Evolutionary conservation across 192 early-diverging fungal genomes (phyloP).

Genomic region (Helicostylum pulchrum): DNA sequence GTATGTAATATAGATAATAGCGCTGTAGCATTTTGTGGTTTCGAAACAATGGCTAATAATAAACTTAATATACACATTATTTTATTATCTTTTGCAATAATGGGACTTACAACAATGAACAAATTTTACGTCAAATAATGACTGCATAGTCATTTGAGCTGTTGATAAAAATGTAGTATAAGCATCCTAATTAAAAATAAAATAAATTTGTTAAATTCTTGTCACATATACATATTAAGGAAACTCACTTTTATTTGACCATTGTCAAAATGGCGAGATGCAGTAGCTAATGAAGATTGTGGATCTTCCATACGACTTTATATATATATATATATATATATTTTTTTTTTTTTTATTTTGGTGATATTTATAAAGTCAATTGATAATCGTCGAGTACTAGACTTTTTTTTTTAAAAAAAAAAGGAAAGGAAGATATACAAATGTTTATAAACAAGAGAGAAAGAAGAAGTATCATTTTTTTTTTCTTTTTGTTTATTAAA

Average conservation of each 20-base stretch:
- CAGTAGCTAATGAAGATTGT: slow-evolving; percentile 12
- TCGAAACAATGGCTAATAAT: slow-evolving; percentile 13
- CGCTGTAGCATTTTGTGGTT: slow-evolving; percentile 7
- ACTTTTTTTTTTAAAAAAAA: no score
- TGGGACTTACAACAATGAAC: slow-evolving; percentile 13
- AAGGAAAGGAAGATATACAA: no score
- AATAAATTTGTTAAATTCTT: background rate
- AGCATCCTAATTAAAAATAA: slow-evolving; percentile 9
- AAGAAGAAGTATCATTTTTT: no score
- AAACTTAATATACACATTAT: no score
- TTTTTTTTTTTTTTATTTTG: background rate
- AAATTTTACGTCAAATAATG: slow-evolving; percentile 16
- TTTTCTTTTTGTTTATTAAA: no score
- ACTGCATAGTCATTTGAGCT: slow-evolving; percentile 2
- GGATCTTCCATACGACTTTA: slow-evolving; percentile 28
- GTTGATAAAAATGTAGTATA: slow-evolving; percentile 9
- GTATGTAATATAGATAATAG: slow-evolving; percentile 9
- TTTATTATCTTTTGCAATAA: no score
- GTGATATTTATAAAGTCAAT: no score
- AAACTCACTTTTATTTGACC: slow-evolving; percentile 32
- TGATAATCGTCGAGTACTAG: no score
- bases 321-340: no score
- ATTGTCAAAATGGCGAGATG: slow-evolving; percentile 22
- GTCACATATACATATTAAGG: background rate
- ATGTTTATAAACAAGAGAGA: no score